A percentile compares a stretch with the other conserved stretches of the same genome.
These are phyloP conservation scores for Fusarium sp. DNA, from an alignment of 2,329 filamentous ascomycete species.

Conservation along the genomic window DNA sequence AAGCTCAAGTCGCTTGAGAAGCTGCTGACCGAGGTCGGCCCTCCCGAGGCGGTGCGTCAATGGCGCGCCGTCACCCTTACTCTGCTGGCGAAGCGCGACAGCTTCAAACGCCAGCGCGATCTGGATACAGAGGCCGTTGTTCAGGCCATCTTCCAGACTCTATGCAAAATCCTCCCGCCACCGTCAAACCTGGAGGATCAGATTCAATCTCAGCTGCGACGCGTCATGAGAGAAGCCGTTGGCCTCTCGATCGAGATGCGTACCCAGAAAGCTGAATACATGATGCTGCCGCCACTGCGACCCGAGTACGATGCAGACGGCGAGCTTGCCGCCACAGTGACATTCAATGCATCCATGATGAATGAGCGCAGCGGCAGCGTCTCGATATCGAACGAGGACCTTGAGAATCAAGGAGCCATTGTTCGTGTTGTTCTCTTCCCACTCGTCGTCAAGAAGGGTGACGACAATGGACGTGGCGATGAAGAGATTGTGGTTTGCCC, in stretches of 20 bases:
- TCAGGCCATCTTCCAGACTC: conserved; percentile 84
- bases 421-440: conserved; percentile 97
- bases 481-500: conserved; percentile 97
- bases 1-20: conserved; percentile 98
- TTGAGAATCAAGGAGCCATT: conserved; percentile 82
- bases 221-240: conserved; percentile 90
- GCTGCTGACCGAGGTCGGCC: conserved; percentile 89
- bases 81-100: conserved; percentile 83
- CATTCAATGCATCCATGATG: conserved; percentile 95
- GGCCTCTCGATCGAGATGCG: conserved; percentile 97
- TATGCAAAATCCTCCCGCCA: conserved; percentile 89
- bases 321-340: conserved; percentile 88
- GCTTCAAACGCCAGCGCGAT: conserved; percentile 87
- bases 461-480: conserved; percentile 88
- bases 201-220: conserved; percentile 86
- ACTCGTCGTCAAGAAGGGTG: conserved; percentile 94
- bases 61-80: conserved; percentile 98
- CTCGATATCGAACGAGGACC: conserved; percentile 77
- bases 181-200: conserved; percentile 85
- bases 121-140: conserved; percentile 97
- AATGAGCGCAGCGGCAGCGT: conserved; percentile 85
- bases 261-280: conserved; percentile 95
- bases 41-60: conserved; percentile 89
- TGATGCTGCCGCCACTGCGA: conserved; percentile 96
- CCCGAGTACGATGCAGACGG: conserved; percentile 96